Evolutionary conservation across 2,329 filamentous ascomycete species (phyloP), one percentile per base, ranked within the genome.

Genomic region (Allantophomopsis cytisporea): DNA sequence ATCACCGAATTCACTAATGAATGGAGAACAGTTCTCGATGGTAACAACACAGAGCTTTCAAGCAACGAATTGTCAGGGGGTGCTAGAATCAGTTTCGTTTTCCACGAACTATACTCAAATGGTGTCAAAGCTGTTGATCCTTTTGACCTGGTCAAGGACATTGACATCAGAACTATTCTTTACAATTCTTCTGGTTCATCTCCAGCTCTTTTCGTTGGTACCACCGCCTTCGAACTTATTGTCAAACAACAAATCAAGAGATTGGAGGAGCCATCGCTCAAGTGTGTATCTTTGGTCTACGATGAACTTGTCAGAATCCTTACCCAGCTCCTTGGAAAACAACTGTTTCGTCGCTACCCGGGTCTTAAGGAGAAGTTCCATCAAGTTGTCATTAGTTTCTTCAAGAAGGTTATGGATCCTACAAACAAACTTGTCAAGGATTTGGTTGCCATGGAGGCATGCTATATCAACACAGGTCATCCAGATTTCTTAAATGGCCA

Each of bases 141-240:
- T 30, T 98, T 98, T 59, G 91, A 98, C 53, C 74, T 88, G 47
- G 87, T 96, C 60, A 98, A 96, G 67, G 91, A 98, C 59, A 80
- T 89, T 44, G 91, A 98, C 56, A 98, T 98, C 52, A 82, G 93
- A 50, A 96, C 86, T 17, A 89, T 95, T 45, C 74, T 98, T 7
- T 94, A 94, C 76, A 98, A 98, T 73, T 96, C 91, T 17, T 96
- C 91, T n/a, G 91, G 91, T 57, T 91, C 91, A 21, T 94, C 89
- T 1, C 91, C 91, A 0, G 89, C 91, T 2, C 76, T 98, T 7
- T 98, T 98, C 56, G 91, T 98, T 21, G 91, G 91, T 41, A 96
- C 91, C 7, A 93, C 85, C 6, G 91, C 91, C n/a, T 98, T 98
- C 53, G 91, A 98, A 62, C 69, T 95, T 48, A 95, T 98, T 51